Conservation (phyloP, 2,329 filamentous ascomycete species). For the Ophiostoma ulmi region DNA sequence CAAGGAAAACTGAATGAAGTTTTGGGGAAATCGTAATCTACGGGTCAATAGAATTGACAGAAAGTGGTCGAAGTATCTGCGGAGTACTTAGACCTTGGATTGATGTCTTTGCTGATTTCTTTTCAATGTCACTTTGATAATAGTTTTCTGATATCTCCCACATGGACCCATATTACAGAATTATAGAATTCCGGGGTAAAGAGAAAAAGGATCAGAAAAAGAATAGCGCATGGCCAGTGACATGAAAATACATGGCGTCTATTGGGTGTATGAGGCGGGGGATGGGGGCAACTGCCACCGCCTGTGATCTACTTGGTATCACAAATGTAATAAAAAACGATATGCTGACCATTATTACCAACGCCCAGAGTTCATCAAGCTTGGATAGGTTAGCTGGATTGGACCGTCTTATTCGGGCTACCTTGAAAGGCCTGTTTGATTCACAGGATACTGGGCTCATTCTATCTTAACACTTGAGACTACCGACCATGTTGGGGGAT, state of each 20-base stretch:
- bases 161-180: background rate
- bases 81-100: background rate
- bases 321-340: background rate
- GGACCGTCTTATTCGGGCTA: background rate
- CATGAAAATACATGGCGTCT: background rate
- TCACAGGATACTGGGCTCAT: background rate
- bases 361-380: background rate
- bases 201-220: background rate
- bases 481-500: background rate
- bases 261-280: background rate
- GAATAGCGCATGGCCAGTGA: background rate
- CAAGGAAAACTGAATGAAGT: background rate
- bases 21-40: background rate
- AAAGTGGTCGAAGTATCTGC: background rate
- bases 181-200: background rate
- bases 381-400: background rate
- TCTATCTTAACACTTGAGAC: background rate
- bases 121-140: background rate
- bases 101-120: background rate
- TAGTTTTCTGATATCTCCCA: background rate
- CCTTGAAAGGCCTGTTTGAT: background rate
- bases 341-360: background rate
- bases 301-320: background rate
- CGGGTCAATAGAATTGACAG: background rate
- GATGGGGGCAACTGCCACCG: background rate